Evolutionary conservation across 2,329 filamentous ascomycete species (phyloP).

Genomic region (Orbilia javanica): DNA sequence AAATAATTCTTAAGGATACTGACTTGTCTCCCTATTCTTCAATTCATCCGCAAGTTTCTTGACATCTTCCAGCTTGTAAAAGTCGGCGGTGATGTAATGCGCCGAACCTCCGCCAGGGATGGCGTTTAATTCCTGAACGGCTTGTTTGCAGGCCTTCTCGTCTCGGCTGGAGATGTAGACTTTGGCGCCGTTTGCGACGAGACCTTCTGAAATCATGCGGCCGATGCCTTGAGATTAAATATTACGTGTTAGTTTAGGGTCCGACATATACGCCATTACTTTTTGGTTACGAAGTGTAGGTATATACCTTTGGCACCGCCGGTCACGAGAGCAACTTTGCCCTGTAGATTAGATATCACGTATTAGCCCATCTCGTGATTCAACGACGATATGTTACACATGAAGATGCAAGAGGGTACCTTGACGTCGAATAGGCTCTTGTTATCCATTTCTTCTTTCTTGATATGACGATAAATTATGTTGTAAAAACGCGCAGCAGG

Average conservation of each 20-base stretch:
- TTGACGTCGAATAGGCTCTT: slow-evolving; percentile 72
- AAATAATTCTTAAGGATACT: slow-evolving; percentile 42
- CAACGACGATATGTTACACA: not conserved
- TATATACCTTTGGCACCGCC: slow-evolving; percentile 66
- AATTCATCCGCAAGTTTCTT: slow-evolving; percentile 72
- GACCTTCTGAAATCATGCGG: slow-evolving; percentile 76
- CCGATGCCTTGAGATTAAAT: slow-evolving; percentile 70
- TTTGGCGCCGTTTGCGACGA: slow-evolving; percentile 74
- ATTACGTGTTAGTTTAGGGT: slow-evolving; percentile 16
- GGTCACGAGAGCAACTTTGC: slow-evolving; percentile 73
- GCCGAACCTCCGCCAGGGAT: slow-evolving; percentile 70
- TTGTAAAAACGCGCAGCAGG: not conserved
- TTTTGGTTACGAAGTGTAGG: not conserved
- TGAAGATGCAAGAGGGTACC: slow-evolving; percentile 65
- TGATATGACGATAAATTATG: slow-evolving; percentile 5
- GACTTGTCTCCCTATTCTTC: slow-evolving; percentile 68
- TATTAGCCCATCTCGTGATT: slow-evolving; percentile 17
- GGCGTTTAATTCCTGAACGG: slow-evolving; percentile 71
- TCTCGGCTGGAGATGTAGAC: slow-evolving; percentile 79
- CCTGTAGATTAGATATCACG: slow-evolving; percentile 64
- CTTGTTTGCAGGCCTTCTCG: slow-evolving; percentile 72
- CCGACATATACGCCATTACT: not conserved
- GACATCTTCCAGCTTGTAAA: slow-evolving; percentile 74
- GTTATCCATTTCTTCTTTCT: slow-evolving; percentile 69
- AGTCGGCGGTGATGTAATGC: slow-evolving; percentile 73